Conservation (phyloP, 164 flowering plant species). For the Vitis riparia region DNA sequence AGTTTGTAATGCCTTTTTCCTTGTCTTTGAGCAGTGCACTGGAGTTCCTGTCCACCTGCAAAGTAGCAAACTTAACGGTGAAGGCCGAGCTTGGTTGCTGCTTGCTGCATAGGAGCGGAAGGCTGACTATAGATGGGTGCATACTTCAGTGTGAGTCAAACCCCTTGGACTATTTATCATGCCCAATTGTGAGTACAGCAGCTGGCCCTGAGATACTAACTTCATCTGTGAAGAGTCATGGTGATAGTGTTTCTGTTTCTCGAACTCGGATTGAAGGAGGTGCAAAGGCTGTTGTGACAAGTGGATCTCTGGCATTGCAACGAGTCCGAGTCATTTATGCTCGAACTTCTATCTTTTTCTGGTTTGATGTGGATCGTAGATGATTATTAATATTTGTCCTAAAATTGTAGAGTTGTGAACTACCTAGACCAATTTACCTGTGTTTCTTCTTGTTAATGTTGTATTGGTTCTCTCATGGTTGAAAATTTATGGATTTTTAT, state of each 20-base stretch:
- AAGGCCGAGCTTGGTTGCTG: slow-evolving; percentile 96
- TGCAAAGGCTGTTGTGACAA: slow-evolving; percentile 81
- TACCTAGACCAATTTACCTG: too few species aligned
- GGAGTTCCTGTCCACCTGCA: slow-evolving; percentile 88
- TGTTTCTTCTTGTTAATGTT: too few species aligned
- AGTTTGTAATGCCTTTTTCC: slow-evolving; percentile 5
- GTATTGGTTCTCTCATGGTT: too few species aligned
- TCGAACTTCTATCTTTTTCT: slow-evolving; percentile 73
- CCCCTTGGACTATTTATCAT: slow-evolving; percentile 89
- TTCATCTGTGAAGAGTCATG: slow-evolving; percentile 28
- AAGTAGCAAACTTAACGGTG: slow-evolving; percentile 82
- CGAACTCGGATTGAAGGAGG: slow-evolving; percentile 95
- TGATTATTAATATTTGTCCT: slow-evolving; percentile 7
- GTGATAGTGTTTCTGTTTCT: slow-evolving; percentile 67
- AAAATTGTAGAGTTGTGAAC: too few species aligned
- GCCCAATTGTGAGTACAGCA: slow-evolving; percentile 84
- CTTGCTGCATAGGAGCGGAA: slow-evolving; percentile 92
- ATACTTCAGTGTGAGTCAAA: slow-evolving; percentile 86
- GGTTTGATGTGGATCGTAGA: slow-evolving; percentile 80
- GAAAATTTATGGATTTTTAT: too few species aligned
- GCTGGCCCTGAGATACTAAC: slow-evolving; percentile 24
- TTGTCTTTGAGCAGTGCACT: slow-evolving; percentile 65
- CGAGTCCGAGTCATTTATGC: slow-evolving; percentile 82
- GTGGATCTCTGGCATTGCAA: slow-evolving; percentile 74
- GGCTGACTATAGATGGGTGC: slow-evolving; percentile 84